Base-by-base conservation (phyloP, 1,284 basidiomycete species). In the Trichosporon sp. region DNA sequence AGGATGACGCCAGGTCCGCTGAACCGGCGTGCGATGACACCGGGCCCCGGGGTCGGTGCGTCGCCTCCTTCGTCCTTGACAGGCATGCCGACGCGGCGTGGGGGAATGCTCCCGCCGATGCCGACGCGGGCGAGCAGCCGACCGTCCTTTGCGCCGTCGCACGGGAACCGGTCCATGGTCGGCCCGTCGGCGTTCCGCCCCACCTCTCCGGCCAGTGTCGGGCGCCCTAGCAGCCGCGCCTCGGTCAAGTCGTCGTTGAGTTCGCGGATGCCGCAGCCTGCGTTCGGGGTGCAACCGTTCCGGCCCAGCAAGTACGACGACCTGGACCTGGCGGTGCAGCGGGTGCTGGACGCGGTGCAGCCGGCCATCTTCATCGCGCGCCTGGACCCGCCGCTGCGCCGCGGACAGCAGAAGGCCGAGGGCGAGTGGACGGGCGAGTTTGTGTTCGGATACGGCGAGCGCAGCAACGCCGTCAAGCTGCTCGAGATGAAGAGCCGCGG, bases 391-490 rank as follows among this genome's bases (percentile, higher is more conserved):
- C 65, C 81, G 0, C 42, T 83, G 64, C 74, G 76, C 27, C 71
- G 73, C 31, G 80, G 80, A n/a, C 81, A 82, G 69, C 63, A 76
- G 35, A 73, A 70, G 68, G 67, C 65, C 9, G 77, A 80, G 3
- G 74, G 74, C 9, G 78, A 80, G 29, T 83, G 82, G 80, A 80
- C 78, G 31, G 82, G 80, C 4, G 77, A 81, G 72, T 83, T 74
- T 65, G 70, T 80, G 2, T 82, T 83, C 66, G 79, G 78, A 0
- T 75, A 75, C 0, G 79, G 79, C 1, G 74, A 78, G 63, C 73
- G 70, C 27, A 69, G 69, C 1, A 75, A 67, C 18, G 64, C 69
- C 1, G 79, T 80, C 29, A 80, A 80, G 69, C 56, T 82, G 68
- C 56, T 83, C 13, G 76, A 76, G 60, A 66, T 62, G 35, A 73